These are phyloP conservation scores for Leishmania major DNA, from an alignment of 208 protist species.

Conservation along the genomic window DNA sequence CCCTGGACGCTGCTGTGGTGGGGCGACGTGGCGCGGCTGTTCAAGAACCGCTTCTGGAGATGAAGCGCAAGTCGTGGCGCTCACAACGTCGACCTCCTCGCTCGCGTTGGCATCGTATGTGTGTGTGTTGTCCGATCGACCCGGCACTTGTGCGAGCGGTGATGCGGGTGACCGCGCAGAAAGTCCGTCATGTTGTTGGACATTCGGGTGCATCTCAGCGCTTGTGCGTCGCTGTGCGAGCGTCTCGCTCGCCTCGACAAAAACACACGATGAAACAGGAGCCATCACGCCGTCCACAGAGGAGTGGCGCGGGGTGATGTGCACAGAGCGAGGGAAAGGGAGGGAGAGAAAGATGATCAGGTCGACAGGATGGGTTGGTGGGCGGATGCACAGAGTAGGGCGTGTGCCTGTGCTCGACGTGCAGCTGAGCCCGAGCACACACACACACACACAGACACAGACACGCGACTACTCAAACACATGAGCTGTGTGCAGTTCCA, in stretches of 20 bases:
- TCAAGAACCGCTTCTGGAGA: neutral
- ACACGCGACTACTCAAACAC: neutral
- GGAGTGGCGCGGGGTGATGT: neutral
- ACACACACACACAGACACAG: neutral
- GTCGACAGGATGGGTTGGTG: neutral
- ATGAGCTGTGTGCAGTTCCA: neutral
- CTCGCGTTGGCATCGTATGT: neutral
- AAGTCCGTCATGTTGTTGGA: neutral
- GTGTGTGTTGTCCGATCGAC: neutral
- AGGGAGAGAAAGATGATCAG: neutral
- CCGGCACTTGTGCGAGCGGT: neutral
- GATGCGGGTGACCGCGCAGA: neutral
- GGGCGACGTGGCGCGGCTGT: neutral
- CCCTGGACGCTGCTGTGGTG: neutral
- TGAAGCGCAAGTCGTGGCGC: constrained; percentile 7
- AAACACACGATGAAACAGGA: neutral
- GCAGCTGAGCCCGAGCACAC: neutral
- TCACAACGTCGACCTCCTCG: constrained; percentile 3
- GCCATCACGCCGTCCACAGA: neutral
- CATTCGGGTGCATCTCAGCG: neutral
- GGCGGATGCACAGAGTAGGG: neutral
- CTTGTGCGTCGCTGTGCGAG: neutral
- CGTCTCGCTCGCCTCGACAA: neutral
- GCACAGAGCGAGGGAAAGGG: neutral
- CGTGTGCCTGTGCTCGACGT: neutral